Conservation (phyloP, 306 rosid species). For the Vicia sativa region DNA sequence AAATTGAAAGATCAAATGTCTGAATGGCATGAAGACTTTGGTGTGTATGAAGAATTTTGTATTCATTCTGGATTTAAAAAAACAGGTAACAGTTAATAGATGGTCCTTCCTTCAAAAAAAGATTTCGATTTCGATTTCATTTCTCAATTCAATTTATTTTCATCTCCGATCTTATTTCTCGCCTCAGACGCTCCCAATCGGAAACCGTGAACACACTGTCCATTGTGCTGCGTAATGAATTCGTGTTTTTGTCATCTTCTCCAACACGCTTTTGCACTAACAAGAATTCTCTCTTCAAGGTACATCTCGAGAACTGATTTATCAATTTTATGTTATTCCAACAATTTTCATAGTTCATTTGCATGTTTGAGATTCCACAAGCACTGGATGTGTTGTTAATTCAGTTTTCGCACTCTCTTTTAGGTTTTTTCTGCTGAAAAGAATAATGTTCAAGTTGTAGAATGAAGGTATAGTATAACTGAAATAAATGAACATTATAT, state of each 20-base stretch:
- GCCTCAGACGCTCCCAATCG: slow-evolving; percentile 30
- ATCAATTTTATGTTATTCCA: slow-evolving; percentile 12
- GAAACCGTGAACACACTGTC: slow-evolving; percentile 38
- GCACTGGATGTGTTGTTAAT: slow-evolving; percentile 7
- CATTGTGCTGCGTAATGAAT: slow-evolving; percentile 32
- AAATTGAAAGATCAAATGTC: too few species aligned
- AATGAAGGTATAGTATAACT: slow-evolving; percentile 56
- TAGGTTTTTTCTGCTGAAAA: slow-evolving; percentile 62
- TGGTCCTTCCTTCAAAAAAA: too few species aligned
- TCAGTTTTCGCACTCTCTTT: slow-evolving; percentile 22
- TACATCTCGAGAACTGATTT: slow-evolving; percentile 10
- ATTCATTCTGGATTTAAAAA: too few species aligned
- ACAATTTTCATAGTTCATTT: slow-evolving; percentile 8
- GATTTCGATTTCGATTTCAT: not conserved
- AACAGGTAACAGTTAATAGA: too few species aligned
- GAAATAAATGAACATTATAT: not conserved
- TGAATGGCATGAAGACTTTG: too few species aligned
- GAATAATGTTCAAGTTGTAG: slow-evolving; percentile 58
- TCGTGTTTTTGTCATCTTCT: slow-evolving; percentile 38
- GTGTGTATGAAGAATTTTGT: too few species aligned
- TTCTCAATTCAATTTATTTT: not conserved
- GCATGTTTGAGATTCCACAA: not conserved
- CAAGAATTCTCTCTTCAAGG: slow-evolving; percentile 55
- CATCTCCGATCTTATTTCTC: not conserved
- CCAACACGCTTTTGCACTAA: slow-evolving; percentile 35